Evolutionary conservation across 148 eudicot genomes (phyloP), one percentile per base, ranked within the genome.

Genomic region (Limonium bicolor): DNA sequence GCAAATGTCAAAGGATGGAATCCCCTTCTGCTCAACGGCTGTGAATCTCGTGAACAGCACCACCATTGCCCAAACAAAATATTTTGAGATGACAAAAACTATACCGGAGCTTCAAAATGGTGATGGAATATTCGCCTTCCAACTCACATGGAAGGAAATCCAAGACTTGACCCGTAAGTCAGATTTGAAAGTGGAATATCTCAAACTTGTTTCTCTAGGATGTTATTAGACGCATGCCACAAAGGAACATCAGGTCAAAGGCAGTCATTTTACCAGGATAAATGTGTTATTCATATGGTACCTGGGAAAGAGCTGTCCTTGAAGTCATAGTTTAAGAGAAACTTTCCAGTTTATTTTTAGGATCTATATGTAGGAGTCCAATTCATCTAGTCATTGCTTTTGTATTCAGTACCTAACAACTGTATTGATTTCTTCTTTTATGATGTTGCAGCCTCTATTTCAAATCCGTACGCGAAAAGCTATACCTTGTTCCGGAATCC

Each of bases 11-110:
- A 61, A 62, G 24, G 94, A 90, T 27, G 87, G 97, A 24, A 29
- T 66, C n/a, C 95, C 97, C 12, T 61, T 84, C 50, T 90, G 97
- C 72, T 65, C 64, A 50, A 83, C 81, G 41, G 66, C 82, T 46
- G 47, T 69, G 40, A 76, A 84, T 64, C 95, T 90, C 31, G 50
- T 76, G 40, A 68, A 70, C 45, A 66, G 61, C 69, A 81, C 95
- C 44, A 58, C 20, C 19, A 64, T 67, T 31, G 67, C 56, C 29
- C 68, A 75, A 34, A 20, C 93, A 20, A 20, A 13, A 6, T 81
- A 61, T 45, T 59, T 58, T 38, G 67, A 21, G 36, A 51, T 47
- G 38, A 10, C 73, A 7, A 10, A 40, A 22, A 56, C 34, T 23
- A 56, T 66, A 57, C 68, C 61, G 6, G 79, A 73, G 35, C 75